These are phyloP conservation scores for Theobroma grandiflorum DNA, from an alignment of 441 rosid genomes.

Conservation along the genomic window DNA sequence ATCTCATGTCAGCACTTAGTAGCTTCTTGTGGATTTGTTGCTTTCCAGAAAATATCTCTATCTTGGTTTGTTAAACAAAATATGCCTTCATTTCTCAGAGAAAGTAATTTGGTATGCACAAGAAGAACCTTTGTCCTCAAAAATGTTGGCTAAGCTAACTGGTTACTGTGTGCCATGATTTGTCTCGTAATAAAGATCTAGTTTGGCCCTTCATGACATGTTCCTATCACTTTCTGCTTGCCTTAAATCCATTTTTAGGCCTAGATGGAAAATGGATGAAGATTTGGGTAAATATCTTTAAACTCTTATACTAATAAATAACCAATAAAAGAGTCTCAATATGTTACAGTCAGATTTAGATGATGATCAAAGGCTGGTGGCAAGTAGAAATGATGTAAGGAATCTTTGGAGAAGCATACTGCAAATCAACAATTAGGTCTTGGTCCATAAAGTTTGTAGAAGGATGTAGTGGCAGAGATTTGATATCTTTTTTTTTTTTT, in stretches of 20 bases:
- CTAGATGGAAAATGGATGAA: neutral
- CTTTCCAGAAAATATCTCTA: constrained; percentile 24
- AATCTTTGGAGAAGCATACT: neutral
- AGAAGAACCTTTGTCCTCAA: neutral
- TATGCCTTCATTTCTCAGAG: neutral
- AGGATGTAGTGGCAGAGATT: neutral
- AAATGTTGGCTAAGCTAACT: neutral
- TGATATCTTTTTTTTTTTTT: neutral
- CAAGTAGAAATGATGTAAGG: neutral
- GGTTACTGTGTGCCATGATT: neutral
- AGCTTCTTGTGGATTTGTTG: neutral
- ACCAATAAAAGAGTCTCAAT: neutral
- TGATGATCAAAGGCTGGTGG: neutral
- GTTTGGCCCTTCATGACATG: neutral
- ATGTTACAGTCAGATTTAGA: neutral
- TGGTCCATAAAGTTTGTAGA: neutral
- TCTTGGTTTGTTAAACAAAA: constrained; percentile 7
- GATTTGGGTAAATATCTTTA: neutral
- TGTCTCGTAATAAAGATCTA: constrained; percentile 11
- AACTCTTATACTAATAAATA: too few species aligned
- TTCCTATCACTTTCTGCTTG: constrained; percentile 3
- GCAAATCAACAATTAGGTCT: neutral
- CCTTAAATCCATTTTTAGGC: neutral
- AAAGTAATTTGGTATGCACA: neutral
- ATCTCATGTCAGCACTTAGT: neutral